Evolutionary conservation across 1,284 basidiomycete genomes (phyloP), one percentile per base, ranked within the genome.

Genomic region (Cryptococcus jaspeensis): DNA sequence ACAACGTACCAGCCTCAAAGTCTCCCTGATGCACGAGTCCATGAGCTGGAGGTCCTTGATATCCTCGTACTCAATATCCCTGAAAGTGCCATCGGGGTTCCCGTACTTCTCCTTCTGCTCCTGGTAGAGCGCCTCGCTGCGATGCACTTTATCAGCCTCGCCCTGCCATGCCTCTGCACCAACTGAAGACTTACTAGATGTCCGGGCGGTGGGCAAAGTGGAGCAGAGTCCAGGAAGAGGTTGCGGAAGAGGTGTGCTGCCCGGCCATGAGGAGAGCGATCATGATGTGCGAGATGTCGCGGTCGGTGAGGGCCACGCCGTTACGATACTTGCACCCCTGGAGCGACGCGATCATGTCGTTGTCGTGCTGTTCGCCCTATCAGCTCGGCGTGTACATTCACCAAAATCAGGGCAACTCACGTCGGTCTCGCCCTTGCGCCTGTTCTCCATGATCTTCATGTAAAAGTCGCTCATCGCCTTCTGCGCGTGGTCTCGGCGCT

Each of bases 271-370:
- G 85, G 46, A 94, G 83, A 20, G 92, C 91, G 66, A 93, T 94
- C 88, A 99, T 87, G 73, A 98, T 94, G 72, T 98, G 95, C 0
- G 96, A 92, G 61, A 99, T 89, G 76, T 98, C 93, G 63, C 90
- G 87, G 71, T 98, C 92, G 50, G 83, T 84, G 36, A 99, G 83
- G 1, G 82, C 73, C 41, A 84, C 82, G 48, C 96, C 96, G 70
- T 87, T 84, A 68, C 91, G 90, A 80, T 99, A 99, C 50, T 81
- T 84, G 73, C 94, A 90, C 63, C 86, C 82, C 79, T 88, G 84
- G 25, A 99, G 83, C 1, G 93, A 88, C 18, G 87, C 83, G 69
- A 99, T 92, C 89, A 99, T 97, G 75, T 99, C 96, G 67, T 87
- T 84, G 53, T 90, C 89, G 62, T 87, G 81, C 80, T 86, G 67